Conservation (phyloP, 2,329 filamentous ascomycete species). For the Iodosphaeria phyllophila region DNA sequence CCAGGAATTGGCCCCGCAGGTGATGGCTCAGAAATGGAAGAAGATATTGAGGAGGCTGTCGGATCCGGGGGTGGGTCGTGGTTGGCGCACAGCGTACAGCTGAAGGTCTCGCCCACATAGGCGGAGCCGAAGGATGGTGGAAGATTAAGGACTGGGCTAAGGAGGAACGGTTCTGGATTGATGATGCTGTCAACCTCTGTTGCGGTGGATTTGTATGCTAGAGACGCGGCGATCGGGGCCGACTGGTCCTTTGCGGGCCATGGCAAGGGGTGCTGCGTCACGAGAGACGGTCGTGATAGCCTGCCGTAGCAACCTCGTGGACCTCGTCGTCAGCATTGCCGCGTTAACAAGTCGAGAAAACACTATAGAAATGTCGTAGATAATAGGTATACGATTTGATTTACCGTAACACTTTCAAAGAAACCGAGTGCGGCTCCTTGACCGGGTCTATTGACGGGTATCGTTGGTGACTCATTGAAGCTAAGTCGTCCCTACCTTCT, state of each 20-base stretch:
- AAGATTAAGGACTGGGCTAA: conserved; percentile 55
- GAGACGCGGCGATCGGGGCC: conserved; percentile 42
- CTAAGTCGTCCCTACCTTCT: neutral
- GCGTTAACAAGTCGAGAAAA: neutral
- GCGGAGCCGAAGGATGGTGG: conserved; percentile 85
- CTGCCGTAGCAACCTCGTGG: conserved; percentile 23
- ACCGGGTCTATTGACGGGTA: conserved; percentile 35
- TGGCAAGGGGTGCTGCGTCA: conserved; percentile 47
- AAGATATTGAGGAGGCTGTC: conserved; percentile 2
- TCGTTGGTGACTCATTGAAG: conserved; percentile 36
- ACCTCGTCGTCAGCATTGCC: neutral
- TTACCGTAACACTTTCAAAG: conserved; percentile 57
- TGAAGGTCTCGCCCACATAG: conserved; percentile 89
- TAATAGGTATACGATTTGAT: conserved; percentile 3
- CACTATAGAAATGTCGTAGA: neutral
- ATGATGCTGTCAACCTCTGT: too few species aligned
- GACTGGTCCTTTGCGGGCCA: conserved; percentile 21
- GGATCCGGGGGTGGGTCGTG: conserved; percentile 40
- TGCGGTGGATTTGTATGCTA: conserved; percentile 41
- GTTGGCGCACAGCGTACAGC: conserved; percentile 90
- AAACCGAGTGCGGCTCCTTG: conserved; percentile 65
- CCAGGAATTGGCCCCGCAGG: too few species aligned
- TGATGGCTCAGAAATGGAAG: too few species aligned
- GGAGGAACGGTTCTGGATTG: conserved; percentile 35
- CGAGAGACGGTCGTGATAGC: conserved; percentile 64